Evolutionary conservation across 306 rosid species (phyloP).

Genomic region (Sesbania bispinosa): DNA sequence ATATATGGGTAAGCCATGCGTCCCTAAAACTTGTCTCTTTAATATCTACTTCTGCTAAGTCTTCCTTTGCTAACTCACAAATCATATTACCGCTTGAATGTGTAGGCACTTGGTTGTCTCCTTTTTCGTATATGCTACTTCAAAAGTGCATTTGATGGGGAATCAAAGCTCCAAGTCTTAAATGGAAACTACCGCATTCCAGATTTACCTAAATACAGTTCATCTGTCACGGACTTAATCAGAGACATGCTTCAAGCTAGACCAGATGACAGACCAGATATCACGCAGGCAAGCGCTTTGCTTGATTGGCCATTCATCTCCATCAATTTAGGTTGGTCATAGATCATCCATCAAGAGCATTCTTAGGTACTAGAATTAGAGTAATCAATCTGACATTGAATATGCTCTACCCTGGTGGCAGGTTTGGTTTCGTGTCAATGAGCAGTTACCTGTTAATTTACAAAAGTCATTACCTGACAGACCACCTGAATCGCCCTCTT

Average conservation of each 20-base stretch:
- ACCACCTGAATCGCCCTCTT: constrained; percentile 56
- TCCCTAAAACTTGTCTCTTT: constrained; percentile 13
- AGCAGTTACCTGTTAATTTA: constrained; percentile 67
- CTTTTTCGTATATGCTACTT: constrained; percentile 95
- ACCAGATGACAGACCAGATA: constrained; percentile 98
- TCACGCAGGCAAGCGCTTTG: constrained; percentile 99
- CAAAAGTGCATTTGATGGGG: constrained; percentile 97
- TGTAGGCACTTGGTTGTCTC: constrained; percentile 98
- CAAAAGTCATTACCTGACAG: constrained; percentile 91
- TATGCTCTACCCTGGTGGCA: constrained; percentile 39
- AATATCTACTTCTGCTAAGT: background rate
- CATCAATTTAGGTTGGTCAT: constrained; percentile 99
- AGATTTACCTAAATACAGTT: constrained; percentile 70
- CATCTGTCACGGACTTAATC: constrained; percentile 65
- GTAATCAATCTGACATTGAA: constrained; percentile 37
- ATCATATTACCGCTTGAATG: constrained; percentile 27
- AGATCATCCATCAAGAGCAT: constrained; percentile 71
- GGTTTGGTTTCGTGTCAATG: constrained; percentile 98
- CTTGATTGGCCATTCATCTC: constrained; percentile 99
- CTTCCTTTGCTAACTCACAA: constrained; percentile 1
- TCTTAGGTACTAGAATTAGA: constrained; percentile 49
- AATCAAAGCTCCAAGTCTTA: constrained; percentile 92
- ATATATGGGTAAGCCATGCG: constrained; percentile 84
- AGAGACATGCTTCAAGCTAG: constrained; percentile 92
- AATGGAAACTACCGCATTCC: constrained; percentile 99